Evolutionary conservation across 1,284 basidiomycete species (phyloP).

Genomic region (Melampsora abietis-canadensis): DNA sequence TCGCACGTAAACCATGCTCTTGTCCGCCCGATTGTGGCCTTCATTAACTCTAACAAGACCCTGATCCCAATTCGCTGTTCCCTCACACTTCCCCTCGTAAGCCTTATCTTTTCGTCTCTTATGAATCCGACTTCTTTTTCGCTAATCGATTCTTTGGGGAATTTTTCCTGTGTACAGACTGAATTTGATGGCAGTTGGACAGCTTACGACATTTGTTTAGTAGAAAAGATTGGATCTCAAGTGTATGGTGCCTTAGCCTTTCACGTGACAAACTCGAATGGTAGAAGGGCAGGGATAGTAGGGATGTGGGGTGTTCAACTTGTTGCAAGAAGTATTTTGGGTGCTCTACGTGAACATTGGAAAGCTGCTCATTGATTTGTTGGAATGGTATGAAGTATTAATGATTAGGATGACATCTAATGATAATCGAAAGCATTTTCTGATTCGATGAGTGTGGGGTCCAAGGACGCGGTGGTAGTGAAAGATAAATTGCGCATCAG

Average conservation of each 20-base stretch:
- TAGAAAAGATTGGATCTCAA: conserved; percentile 73
- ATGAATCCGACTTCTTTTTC: too few species aligned
- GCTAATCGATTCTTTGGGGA: neutral
- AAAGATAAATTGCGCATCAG: too few species aligned
- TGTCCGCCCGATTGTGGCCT: conserved; percentile 93
- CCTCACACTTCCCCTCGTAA: conserved; percentile 68
- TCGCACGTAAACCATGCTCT: conserved; percentile 93
- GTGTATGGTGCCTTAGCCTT: conserved; percentile 85
- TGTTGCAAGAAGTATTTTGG: conserved; percentile 65
- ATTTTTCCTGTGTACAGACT: conserved; percentile 40
- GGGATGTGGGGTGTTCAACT: conserved; percentile 75
- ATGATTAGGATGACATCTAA: too few species aligned
- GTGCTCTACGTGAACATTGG: conserved; percentile 57
- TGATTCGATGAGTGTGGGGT: too few species aligned
- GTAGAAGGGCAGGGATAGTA: conserved; percentile 74
- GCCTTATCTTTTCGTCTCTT: too few species aligned
- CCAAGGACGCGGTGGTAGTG: too few species aligned
- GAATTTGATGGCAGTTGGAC: conserved; percentile 89
- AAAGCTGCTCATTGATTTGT: conserved; percentile 33
- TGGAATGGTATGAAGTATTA: neutral
- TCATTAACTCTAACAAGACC: conserved; percentile 95
- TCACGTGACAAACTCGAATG: conserved; percentile 82
- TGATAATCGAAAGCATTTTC: too few species aligned
- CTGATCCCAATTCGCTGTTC: conserved; percentile 85
- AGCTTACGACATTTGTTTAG: conserved; percentile 60